Conservation (phyloP, 805 yeast genomes). For the Saturnispora serradocipensis region DNA sequence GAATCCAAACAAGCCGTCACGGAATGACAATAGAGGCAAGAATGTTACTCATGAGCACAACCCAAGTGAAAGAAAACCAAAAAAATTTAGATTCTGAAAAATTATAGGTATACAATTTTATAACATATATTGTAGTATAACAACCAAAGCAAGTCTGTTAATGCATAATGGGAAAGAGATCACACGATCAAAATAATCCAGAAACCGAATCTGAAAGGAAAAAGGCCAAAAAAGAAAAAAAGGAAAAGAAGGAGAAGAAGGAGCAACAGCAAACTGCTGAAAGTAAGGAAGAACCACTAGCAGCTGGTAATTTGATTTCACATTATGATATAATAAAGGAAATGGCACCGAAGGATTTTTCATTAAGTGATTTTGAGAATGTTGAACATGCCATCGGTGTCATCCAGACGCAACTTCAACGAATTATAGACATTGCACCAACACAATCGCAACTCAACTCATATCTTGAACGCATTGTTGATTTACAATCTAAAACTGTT, state of each 20-base stretch:
- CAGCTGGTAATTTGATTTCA: background rate
- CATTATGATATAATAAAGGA: slow-evolving; percentile 2
- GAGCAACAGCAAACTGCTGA: slow-evolving; percentile 1
- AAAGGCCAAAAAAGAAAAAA: slow-evolving; percentile 4
- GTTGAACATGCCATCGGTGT: slow-evolving; percentile 46
- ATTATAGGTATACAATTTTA: background rate
- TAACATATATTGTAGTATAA: background rate
- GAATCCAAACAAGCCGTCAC: background rate
- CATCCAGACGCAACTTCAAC: slow-evolving; percentile 42
- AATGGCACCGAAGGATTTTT: background rate
- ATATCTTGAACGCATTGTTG: slow-evolving; percentile 16
- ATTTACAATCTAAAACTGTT: background rate
- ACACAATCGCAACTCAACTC: slow-evolving; percentile 33
- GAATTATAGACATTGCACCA: slow-evolving; percentile 50
- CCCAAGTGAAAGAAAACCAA: background rate
- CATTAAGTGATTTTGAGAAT: slow-evolving; percentile 11
- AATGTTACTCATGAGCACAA: background rate
- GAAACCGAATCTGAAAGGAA: background rate
- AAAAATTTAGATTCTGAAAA: slow-evolving; percentile 7
- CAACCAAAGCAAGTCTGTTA: background rate
- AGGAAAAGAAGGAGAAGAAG: slow-evolving; percentile 5
- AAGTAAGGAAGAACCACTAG: slow-evolving; percentile 1
- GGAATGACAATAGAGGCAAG: background rate
- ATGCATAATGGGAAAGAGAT: slow-evolving; percentile 2
- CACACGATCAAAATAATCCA: background rate